Base-by-base conservation (phyloP, 1,284 basidiomycete species). In the Stygiomarasmius scandens region DNA sequence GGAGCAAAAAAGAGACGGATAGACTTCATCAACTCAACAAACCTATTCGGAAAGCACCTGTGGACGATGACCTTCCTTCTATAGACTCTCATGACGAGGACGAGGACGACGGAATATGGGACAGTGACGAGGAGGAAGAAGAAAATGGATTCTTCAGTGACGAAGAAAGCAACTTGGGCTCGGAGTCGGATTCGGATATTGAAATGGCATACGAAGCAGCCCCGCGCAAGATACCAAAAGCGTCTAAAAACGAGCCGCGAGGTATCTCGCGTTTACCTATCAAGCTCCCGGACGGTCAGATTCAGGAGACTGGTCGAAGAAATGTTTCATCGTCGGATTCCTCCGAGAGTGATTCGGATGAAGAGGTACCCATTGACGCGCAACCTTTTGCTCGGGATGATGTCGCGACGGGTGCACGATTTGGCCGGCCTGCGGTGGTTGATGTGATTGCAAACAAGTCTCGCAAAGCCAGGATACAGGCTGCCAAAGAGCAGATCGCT, bases 401-500 rank as follows among this genome's bases (percentile, higher is more conserved):
- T 65, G 83, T 90, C 20, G 75, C 90, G 11, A 92, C 90, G 25
- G 89, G 86, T 44, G 86, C 88, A 60, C 84, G 89, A 38, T 93
- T 95, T 67, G 92, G 94, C 20, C 84, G 93, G 46, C 84, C 86
- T 56, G 89, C 91, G 16, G 85, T 96, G 10, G 77, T 86, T 20
- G 90, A 93, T 66, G 83, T 96, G 54, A 77, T 96, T 34, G 72
- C 76, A 24, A 85, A 79, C 57, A 80, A 79, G 68, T 92, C 92
- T 49, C 84, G 89, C 59, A 84, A 83, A 58, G 78, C 78, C 45
- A 84, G 86, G 62, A 79, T 96, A 64, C 87, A 88, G 60, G 81
- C 79, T 51, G 94, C 94, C 20, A 95, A 96, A 66, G 92, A 95
- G 68, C 93, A 96, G 71, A 92, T 96, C 58, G 94, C 94, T 1